Conservation (phyloP, 352 stramenopile species). For the Phytophthora pluvialis region DNA sequence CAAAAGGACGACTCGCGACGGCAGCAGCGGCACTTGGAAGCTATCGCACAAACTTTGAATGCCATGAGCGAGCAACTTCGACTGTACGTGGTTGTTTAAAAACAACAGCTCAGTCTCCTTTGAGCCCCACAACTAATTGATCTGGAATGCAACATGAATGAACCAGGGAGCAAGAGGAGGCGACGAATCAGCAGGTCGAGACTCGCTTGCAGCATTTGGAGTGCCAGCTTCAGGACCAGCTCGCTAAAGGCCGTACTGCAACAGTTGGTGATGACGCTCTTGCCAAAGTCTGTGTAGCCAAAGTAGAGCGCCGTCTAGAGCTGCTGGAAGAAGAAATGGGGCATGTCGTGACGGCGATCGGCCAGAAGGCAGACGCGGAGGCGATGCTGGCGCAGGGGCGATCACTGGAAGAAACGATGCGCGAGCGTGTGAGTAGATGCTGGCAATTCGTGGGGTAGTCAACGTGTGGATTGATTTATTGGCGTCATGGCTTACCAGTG, state of each 20-base stretch:
- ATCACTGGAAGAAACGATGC: slow-evolving; percentile 49
- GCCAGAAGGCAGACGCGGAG: slow-evolving; percentile 55
- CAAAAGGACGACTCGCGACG: slow-evolving; percentile 25
- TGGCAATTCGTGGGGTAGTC: background rate
- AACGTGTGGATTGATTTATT: background rate
- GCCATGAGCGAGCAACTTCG: slow-evolving; percentile 54
- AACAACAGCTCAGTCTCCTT: background rate
- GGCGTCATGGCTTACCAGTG: slow-evolving; percentile 29
- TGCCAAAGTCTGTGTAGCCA: slow-evolving; percentile 19
- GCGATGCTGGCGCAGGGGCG: slow-evolving; percentile 37
- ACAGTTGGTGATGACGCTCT: slow-evolving; percentile 14
- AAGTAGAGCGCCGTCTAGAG: slow-evolving; percentile 43
- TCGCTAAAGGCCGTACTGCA: slow-evolving; percentile 1
- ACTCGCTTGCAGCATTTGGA: slow-evolving; percentile 21
- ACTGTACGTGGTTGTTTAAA: slow-evolving; percentile 21
- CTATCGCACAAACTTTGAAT: slow-evolving; percentile 50
- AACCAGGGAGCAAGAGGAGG: slow-evolving; percentile 31
- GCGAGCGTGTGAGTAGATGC: slow-evolving; percentile 41
- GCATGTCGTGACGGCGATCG: slow-evolving; percentile 49
- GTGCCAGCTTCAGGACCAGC: slow-evolving; percentile 12
- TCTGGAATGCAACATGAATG: background rate
- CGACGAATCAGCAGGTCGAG: slow-evolving; percentile 13
- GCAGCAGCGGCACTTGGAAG: slow-evolving; percentile 50
- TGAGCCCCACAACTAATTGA: background rate
- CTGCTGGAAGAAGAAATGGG: slow-evolving; percentile 68